Evolutionary conservation across 2,329 filamentous ascomycete species (phyloP), one percentile per base, ranked within the genome.

Genomic region (Aspergillus tamarii): DNA sequence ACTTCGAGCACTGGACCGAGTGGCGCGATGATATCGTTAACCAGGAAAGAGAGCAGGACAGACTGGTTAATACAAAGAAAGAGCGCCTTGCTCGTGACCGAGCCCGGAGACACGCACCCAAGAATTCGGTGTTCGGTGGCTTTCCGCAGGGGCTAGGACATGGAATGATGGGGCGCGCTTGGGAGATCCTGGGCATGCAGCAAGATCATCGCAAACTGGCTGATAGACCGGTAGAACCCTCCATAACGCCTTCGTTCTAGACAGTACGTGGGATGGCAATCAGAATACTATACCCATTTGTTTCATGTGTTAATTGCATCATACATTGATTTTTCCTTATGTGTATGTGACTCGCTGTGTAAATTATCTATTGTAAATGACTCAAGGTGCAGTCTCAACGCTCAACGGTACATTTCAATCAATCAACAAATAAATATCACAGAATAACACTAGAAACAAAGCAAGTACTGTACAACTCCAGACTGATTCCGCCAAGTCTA

Each of bases 1-100:
- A 81, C 54, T 81, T 80, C 65, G 80, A 82, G 65, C 78, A 78
- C 61, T 82, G 81, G 80, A 72, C 76, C 19, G 78, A 80, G 69
- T 81, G 79, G 79, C 76, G 76, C 59, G 73, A 80, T 30, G 79
- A 81, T 26, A 76, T 81, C 57, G 77, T 76, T 26, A 64, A 71
- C 59, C 71, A 77, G 32, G 74, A 77, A 64, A 74, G 75, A 54
- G 74, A 77, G 60, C 77, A 79, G 48, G 76, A 78, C 43, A 70
- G 76, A 8, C 62, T 79, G 41, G 72, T 67, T n/a, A 68, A 70
- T 7, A 72, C 76, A 4, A 78, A 78, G 48, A 73, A 70, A 32
- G 74, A 76, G 46, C 72, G 75, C 10, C 63, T 71, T 36, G 62
- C 74, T 26, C 71, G 73, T 43, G 70, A 74, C 43, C 71, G 71